Evolutionary conservation across 108 stramenopile species (phyloP), one percentile per base, ranked within the genome.

Genomic region (Cyclotella kingstonii): DNA sequence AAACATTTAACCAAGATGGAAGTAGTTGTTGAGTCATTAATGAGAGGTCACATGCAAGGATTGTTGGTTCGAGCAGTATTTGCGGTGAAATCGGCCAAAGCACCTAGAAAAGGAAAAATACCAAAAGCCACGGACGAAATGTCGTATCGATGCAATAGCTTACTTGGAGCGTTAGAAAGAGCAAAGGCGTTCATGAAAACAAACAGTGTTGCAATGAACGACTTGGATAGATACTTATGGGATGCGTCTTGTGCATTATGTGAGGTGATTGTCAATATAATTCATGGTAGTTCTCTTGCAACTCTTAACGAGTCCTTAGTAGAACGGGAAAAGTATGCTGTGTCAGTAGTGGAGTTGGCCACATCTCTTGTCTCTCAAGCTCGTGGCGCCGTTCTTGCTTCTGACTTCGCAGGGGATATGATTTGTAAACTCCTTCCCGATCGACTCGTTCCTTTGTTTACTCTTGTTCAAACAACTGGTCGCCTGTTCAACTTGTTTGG

Each of bases 41-140:
- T 65, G 26, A 68, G 82, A 22, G 81, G 83, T 3, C 81, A 84
- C 53, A 44, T 66, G 6, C 90, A 91, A 19, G 70, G 84, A 10
- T 45, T 91, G 43, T 55, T 91, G 63, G 65, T 85, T 41, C 81
- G 84, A 26, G 78, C 85, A 27, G 49, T 81, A 6, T 69, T 88
- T 47, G 80, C 72, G 30, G 7, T 73, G n/a, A 82, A 81, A 26
- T 68, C 60, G 0, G 68, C 71, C 28, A 91, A 85, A 52, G 80
- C 81, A 54, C 84, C 87, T 2, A 88, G 86, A 42, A 91, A 88
- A 41, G 90, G 90, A 22, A 91, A 91, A 59, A 27, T 85, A 11
- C 72, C 78, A 8, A 85, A 86, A 56, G 15, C 75, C 11, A 72
- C 63, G 12, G 82, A 78, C 1, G 66, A 55, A 14, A 62, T 81